Conservation (phyloP, 257 asterid species). For the Henckelia pumila region DNA sequence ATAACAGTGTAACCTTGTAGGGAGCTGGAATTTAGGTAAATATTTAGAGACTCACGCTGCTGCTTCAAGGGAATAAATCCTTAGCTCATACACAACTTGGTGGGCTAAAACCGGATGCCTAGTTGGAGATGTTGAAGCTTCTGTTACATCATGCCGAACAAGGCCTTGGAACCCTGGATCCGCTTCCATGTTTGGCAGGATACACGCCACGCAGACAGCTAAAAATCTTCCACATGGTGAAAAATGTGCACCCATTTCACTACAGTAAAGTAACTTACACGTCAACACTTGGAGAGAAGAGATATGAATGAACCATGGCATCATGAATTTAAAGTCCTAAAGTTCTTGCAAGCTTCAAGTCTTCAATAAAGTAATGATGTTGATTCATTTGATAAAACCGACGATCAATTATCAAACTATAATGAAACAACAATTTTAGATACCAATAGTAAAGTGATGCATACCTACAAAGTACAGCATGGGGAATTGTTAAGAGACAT, state of each 20-base stretch:
- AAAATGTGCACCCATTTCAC: slow-evolving; percentile 98
- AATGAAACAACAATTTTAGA: slow-evolving; percentile 4
- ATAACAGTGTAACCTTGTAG: slow-evolving; percentile 20
- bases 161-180: slow-evolving; percentile 73
- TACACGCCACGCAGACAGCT: slow-evolving; percentile 97
- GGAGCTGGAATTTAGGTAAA: neutral
- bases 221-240: slow-evolving; percentile 95
- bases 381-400: slow-evolving; percentile 10
- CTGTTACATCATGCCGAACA: slow-evolving; percentile 58
- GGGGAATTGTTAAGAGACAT: slow-evolving; percentile 84
- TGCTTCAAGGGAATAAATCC: slow-evolving; percentile 91
- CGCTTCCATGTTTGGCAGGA: slow-evolving; percentile 66
- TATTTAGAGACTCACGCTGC: slow-evolving; percentile 60
- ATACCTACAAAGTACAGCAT: slow-evolving; percentile 97
- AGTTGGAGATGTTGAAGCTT: slow-evolving; percentile 88
- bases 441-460: slow-evolving; percentile 19
- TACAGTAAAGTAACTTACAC: slow-evolving; percentile 23
- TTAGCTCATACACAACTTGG: slow-evolving; percentile 85
- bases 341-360: slow-evolving; percentile 13
- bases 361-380: slow-evolving; percentile 13
- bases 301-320: neutral
- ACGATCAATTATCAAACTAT: slow-evolving; percentile 16
- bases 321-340: slow-evolving; percentile 24
- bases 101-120: slow-evolving; percentile 93
- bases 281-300: slow-evolving; percentile 21